These are phyloP conservation scores for Monilinia vaccinii-corymbosi DNA, from an alignment of 2,329 filamentous ascomycete species.

Conservation along the genomic window DNA sequence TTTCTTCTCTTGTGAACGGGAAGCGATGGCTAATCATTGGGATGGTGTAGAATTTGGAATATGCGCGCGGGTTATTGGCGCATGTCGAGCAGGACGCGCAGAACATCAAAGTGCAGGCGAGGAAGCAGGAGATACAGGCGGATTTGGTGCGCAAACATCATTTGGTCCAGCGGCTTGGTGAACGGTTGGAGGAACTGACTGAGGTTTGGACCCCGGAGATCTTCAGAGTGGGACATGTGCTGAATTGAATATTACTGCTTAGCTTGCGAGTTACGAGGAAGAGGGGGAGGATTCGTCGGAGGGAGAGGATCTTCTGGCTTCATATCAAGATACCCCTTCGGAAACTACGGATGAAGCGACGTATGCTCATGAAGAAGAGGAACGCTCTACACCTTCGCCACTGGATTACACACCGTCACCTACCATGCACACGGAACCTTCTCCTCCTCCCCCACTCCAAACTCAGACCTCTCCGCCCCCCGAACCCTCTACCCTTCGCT, in stretches of 20 bases:
- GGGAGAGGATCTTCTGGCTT: conserved; percentile 47
- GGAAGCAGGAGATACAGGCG: conserved; percentile 51
- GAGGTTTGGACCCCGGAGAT: conserved; percentile 37
- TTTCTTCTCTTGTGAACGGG: background rate
- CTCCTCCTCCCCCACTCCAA: conserved; percentile 1
- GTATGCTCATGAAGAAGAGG: background rate
- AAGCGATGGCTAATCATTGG: background rate
- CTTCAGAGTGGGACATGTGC: background rate
- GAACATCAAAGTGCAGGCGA: conserved; percentile 46
- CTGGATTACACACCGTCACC: conserved; percentile 7
- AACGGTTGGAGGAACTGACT: conserved; percentile 58
- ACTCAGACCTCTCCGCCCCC: background rate
- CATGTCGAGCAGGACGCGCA: conserved; percentile 61
- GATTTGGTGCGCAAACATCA: conserved; percentile 59
- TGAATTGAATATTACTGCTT: background rate
- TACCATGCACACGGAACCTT: background rate
- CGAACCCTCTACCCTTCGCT: conserved; percentile 21
- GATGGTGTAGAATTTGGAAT: conserved; percentile 55
- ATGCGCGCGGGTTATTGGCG: conserved; percentile 59
- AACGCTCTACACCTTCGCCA: conserved; percentile 11
- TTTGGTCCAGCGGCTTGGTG: conserved; percentile 53
- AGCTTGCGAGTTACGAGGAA: conserved; percentile 19
- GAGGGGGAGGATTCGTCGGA: conserved; percentile 33
- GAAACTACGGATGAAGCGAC: conserved; percentile 31
- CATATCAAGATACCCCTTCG: conserved; percentile 38